A percentile compares a stretch with the other conserved stretches of the same genome.
Evolutionary conservation across 129 eudicot genomes (phyloP).

Genomic region (Pittosporum tobira): DNA sequence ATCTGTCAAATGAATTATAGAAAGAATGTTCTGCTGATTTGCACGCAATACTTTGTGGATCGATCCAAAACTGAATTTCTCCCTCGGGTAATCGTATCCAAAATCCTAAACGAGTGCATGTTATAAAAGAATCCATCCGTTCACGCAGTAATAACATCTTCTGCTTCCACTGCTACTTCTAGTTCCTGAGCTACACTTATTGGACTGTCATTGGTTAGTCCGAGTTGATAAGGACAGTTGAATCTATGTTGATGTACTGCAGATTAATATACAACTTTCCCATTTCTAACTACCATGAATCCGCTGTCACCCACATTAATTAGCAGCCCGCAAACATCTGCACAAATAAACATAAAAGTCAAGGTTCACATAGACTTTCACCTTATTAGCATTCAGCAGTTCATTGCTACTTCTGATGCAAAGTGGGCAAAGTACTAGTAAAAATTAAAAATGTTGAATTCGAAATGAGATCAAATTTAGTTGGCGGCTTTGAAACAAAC

Average conservation of each 20-base stretch:
- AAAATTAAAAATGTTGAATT: too few species aligned
- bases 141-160: neutral
- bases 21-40: constrained; percentile 11
- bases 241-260: constrained; percentile 13
- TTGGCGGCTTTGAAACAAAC: too few species aligned
- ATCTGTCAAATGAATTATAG: constrained; percentile 16
- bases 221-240: constrained; percentile 27
- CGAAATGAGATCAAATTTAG: too few species aligned
- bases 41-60: constrained; percentile 11
- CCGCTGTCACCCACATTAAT: constrained; percentile 36
- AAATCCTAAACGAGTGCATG: neutral
- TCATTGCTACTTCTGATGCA: too few species aligned
- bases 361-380: too few species aligned
- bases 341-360: neutral
- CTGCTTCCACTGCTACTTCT: neutral
- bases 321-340: constrained; percentile 15
- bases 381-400: too few species aligned
- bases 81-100: neutral
- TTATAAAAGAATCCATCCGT: too few species aligned
- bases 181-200: constrained; percentile 5
- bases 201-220: constrained; percentile 9
- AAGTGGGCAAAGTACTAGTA: too few species aligned
- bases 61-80: neutral
- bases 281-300: constrained; percentile 22
- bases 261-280: constrained; percentile 3